Percentiles rank a stretch among this genome's conserved stretches.
Conservation (phyloP, 1,139 yeast genomes). For the Blastobotrys niveus region DNA sequence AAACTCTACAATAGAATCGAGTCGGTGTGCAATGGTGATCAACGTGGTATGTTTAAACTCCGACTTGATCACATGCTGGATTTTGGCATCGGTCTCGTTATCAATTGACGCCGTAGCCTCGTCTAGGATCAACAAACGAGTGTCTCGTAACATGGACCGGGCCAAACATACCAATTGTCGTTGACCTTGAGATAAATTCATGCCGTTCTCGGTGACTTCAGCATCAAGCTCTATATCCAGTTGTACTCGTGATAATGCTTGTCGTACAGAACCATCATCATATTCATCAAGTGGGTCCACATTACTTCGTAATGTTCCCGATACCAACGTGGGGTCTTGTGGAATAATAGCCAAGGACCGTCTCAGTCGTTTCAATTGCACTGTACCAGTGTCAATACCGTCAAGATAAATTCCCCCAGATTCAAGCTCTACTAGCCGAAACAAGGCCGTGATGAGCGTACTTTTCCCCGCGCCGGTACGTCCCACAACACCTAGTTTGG, state of each 20-base stretch:
- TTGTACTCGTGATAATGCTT: slow-evolving; percentile 39
- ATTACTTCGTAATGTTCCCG: slow-evolving; percentile 58
- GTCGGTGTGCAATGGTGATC: slow-evolving; percentile 73
- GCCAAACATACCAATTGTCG: slow-evolving; percentile 71
- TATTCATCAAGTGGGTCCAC: slow-evolving; percentile 57
- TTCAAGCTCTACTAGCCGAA: slow-evolving; percentile 52
- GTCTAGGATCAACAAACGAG: slow-evolving; percentile 63
- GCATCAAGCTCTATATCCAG: slow-evolving; percentile 46
- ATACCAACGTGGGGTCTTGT: slow-evolving; percentile 87
- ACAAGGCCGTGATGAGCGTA: slow-evolving; percentile 58
- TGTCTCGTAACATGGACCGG: slow-evolving; percentile 66
- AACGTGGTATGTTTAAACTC: slow-evolving; percentile 66
- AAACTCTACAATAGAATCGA: slow-evolving; percentile 54
- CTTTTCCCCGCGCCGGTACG: slow-evolving; percentile 77
- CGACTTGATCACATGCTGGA: slow-evolving; percentile 55
- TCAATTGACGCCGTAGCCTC: slow-evolving; percentile 85
- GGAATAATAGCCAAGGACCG: slow-evolving; percentile 60
- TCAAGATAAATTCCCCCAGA: slow-evolving; percentile 51
- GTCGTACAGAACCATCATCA: slow-evolving; percentile 49
- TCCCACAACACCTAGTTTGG: slow-evolving; percentile 68
- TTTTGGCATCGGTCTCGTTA: slow-evolving; percentile 65
- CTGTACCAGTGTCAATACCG: slow-evolving; percentile 48
- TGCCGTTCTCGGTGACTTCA: slow-evolving; percentile 64
- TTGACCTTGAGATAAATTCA: slow-evolving; percentile 72
- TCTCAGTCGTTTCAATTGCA: slow-evolving; percentile 53